Evolutionary conservation across 2,329 filamentous ascomycete species (phyloP), one percentile per base, ranked within the genome.

Genomic region (Hymenoscyphus fraxineus): DNA sequence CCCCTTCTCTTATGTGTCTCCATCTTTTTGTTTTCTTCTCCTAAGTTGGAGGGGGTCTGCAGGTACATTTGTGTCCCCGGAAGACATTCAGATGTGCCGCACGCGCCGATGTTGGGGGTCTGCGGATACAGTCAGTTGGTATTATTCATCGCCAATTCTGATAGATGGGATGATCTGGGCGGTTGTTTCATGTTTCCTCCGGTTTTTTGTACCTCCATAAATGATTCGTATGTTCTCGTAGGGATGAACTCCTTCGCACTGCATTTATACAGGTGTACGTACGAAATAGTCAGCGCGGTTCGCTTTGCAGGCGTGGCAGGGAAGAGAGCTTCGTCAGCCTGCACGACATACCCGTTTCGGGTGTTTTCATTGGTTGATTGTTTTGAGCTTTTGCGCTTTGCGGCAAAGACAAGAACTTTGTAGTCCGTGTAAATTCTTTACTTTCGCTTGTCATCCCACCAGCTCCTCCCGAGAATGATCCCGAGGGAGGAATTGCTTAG

Each of bases 111-210:
- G 16, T 19, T 44, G 41, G 41, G 44, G 41, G 41, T 44, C 41
- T 44, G 41, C 41, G 41, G 41, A 44, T 15, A 44, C 41, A 1
- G 41, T 44, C 41, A n/a, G 44, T 51, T 51, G 6, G n/a, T 19
- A 22, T 51, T 51, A 51, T 22, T 51, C n/a, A 51, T 51, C 44
- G 44, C 44, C 9, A 51, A 51, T 19, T 27, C 13, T 13, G 47
- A 54, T 35, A 54, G 47, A 54, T 54, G 47, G n/a, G 47, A 54
- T 54, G 47, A 27, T 19, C n/a, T 51, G 19, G 44, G 47, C 47
- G 2, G 47, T 54, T 15, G 47, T 54, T 54, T 54, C 47, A 54
- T 27, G 10, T 54, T 54, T 54, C 22, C 7, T 19, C 47, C 19
- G 22, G n/a, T 54, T 54, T 54, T 54, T 54, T 35, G 35, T 35